Evolutionary conservation across 2,329 filamentous ascomycete genomes (phyloP).

Genomic region (Alternaria burnsii): DNA sequence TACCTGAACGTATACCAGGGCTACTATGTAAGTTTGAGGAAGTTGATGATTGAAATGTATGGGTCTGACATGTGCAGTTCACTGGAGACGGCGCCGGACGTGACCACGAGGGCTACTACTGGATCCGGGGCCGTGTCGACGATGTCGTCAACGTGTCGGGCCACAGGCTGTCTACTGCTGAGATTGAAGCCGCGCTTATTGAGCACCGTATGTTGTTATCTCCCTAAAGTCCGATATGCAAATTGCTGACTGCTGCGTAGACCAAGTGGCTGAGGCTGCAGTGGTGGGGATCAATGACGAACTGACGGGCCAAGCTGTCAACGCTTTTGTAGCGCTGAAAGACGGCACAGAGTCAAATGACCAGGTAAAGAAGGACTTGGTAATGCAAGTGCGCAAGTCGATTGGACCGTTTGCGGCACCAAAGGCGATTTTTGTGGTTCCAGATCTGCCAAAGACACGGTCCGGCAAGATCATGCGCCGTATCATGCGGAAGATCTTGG

Average conservation of each 20-base stretch:
- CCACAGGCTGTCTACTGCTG: constrained; percentile 93
- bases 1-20: constrained; percentile 98
- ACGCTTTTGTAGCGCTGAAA: constrained; percentile 94
- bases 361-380: constrained; percentile 88
- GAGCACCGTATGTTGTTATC: constrained; percentile 71
- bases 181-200: constrained; percentile 96
- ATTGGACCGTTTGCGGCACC: constrained; percentile 98
- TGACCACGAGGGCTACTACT: constrained; percentile 99
- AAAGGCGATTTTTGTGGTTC: constrained; percentile 89
- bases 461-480: constrained; percentile 99
- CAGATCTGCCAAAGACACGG: constrained; percentile 95
- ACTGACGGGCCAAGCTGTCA: constrained; percentile 95
- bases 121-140: constrained; percentile 98
- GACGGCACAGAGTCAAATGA: constrained; percentile 79
- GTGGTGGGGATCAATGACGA: constrained; percentile 94
- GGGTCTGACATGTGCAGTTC: constrained; percentile 64
- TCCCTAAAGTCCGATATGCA: constrained; percentile 5
- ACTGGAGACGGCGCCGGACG: constrained; percentile 93
- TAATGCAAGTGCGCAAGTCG: constrained; percentile 93
- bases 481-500: constrained; percentile 95
- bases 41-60: background rate
- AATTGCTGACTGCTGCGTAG: constrained; percentile 44
- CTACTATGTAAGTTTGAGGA: constrained; percentile 78
- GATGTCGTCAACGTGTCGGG: constrained; percentile 98
- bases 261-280: constrained; percentile 88